Conservation (phyloP, 768 basidiomycete genomes). For the Boletellus sp. region DNA sequence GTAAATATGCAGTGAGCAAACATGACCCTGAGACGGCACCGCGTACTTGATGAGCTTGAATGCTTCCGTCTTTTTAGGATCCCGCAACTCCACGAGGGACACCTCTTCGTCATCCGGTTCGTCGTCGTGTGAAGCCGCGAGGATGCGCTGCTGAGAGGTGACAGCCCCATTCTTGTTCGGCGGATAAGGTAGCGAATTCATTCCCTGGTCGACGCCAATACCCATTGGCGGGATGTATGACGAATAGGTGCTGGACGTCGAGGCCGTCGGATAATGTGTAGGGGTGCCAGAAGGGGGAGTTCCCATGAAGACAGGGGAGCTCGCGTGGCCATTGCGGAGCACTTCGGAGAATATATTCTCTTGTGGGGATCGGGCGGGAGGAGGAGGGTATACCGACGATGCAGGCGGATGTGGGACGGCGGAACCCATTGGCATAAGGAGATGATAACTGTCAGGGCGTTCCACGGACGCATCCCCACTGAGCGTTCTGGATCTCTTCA, state of each 20-base stretch:
- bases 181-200: slow-evolving; percentile 50
- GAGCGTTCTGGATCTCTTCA: slow-evolving; percentile 51
- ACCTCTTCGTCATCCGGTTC: slow-evolving; percentile 56
- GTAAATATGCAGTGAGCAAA: background rate
- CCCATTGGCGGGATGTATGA: slow-evolving; percentile 56
- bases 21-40: background rate
- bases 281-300: slow-evolving; percentile 40
- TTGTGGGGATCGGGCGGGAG: slow-evolving; percentile 39
- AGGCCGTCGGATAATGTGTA: slow-evolving; percentile 41
- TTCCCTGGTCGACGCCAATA: slow-evolving; percentile 52
- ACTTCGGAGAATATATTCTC: slow-evolving; percentile 62
- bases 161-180: slow-evolving; percentile 28
- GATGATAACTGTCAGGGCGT: slow-evolving; percentile 43
- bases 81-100: slow-evolving; percentile 33
- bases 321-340: slow-evolving; percentile 46
- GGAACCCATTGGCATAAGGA: slow-evolving; percentile 54
- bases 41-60: slow-evolving; percentile 77
- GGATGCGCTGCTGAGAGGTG: slow-evolving; percentile 25
- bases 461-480: slow-evolving; percentile 43
- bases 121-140: slow-evolving; percentile 25
- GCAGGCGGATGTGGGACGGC: slow-evolving; percentile 29
- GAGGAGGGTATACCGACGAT: slow-evolving; percentile 45
- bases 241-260: slow-evolving; percentile 31
- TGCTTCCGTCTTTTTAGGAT: slow-evolving; percentile 75
- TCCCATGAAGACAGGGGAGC: slow-evolving; percentile 62